Percentiles rank a stretch among this genome's conserved stretches.
Conservation (phyloP, 805 yeast species). For the Peterozyma xylosa region DNA sequence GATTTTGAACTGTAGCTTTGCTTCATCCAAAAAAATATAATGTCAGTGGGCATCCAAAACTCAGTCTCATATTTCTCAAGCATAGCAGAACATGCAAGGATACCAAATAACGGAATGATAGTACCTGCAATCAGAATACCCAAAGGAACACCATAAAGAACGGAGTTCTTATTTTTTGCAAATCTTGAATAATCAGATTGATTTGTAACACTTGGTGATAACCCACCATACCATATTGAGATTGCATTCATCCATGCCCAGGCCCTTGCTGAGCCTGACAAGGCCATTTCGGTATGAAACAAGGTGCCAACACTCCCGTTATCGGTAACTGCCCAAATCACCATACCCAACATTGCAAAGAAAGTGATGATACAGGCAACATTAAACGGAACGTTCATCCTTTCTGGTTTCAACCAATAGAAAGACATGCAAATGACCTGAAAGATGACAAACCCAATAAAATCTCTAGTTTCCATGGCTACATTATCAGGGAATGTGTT, state of each 20-base stretch:
- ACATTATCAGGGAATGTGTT: constrained; percentile 30
- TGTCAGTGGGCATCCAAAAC: constrained; percentile 30
- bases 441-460: constrained; percentile 35
- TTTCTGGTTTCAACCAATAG: constrained; percentile 36
- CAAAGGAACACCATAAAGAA: constrained; percentile 21
- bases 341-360: constrained; percentile 18
- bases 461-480: constrained; percentile 30
- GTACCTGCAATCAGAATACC: constrained; percentile 28
- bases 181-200: constrained; percentile 34
- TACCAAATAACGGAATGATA: constrained; percentile 29
- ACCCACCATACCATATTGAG: constrained; percentile 30
- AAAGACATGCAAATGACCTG: constrained; percentile 34
- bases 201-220: constrained; percentile 31
- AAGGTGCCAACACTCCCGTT: constrained; percentile 21
- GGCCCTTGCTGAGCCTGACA: constrained; percentile 22
- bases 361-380: constrained; percentile 19
- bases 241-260: constrained; percentile 35
- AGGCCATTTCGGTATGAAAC: constrained; percentile 12
- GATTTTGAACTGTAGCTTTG: constrained; percentile 24
- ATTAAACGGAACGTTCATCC: constrained; percentile 12
- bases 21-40: constrained; percentile 17
- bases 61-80: constrained; percentile 25
- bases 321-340: constrained; percentile 18
- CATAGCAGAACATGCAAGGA: constrained; percentile 28
- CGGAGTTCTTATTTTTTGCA: constrained; percentile 18